phyloP scores from a whole-genome alignment of 257 asterid species.

The Solanum tarijense region DNA sequence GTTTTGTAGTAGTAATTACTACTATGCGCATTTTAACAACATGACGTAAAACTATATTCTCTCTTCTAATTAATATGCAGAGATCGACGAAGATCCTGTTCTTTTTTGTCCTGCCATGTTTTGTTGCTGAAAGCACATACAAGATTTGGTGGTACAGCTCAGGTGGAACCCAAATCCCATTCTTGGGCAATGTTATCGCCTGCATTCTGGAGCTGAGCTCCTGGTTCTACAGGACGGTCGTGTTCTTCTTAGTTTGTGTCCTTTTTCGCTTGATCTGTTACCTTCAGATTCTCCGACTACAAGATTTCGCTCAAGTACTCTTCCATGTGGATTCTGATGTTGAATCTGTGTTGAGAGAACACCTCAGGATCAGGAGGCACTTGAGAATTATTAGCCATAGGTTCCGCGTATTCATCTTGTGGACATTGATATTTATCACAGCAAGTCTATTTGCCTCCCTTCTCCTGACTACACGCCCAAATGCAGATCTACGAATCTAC shows the following conservation, averaged over 20 bases:
- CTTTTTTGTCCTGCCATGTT: constrained; percentile 75
- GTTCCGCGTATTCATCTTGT: constrained; percentile 59
- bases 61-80: constrained; percentile 25
- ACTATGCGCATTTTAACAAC: neutral
- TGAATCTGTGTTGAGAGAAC: constrained; percentile 61
- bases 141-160: constrained; percentile 93
- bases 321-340: constrained; percentile 65
- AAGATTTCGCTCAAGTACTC: constrained; percentile 64
- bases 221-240: constrained; percentile 81
- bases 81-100: constrained; percentile 64
- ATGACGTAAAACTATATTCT: neutral
- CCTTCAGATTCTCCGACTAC: constrained; percentile 85
- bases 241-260: constrained; percentile 74
- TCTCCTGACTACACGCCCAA: constrained; percentile 61
- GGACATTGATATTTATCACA: constrained; percentile 61
- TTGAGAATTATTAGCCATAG: constrained; percentile 81
- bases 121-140: constrained; percentile 62
- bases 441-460: constrained; percentile 83
- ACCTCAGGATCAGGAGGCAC: constrained; percentile 78
- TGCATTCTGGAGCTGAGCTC: constrained; percentile 81
- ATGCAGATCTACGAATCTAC: constrained; percentile 41
- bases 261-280: constrained; percentile 81
- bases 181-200: constrained; percentile 63
- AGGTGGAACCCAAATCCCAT: constrained; percentile 67
- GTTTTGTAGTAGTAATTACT: neutral